A percentile compares a stretch with the other conserved stretches of the same genome.
Evolutionary conservation across 2,329 filamentous ascomycete species (phyloP).

Genomic region (Pestalotiopsis sp.): DNA sequence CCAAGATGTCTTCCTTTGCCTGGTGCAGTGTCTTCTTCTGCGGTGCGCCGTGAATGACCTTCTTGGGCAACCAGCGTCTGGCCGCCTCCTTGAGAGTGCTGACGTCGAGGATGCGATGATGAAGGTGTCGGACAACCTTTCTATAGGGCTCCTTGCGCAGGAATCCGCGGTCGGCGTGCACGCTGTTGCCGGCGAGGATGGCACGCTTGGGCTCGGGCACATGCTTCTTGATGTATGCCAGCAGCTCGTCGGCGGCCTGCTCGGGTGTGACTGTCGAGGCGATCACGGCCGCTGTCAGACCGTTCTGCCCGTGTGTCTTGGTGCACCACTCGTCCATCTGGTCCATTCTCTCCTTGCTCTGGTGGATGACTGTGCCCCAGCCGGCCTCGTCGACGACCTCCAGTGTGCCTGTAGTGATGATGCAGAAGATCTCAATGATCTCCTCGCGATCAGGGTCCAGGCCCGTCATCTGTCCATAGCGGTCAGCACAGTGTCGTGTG

Average conservation of each 20-base stretch:
- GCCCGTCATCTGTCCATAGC: conserved; percentile 79
- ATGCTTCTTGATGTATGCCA: conserved; percentile 76
- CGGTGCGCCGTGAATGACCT: conserved; percentile 65
- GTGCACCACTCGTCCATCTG: conserved; percentile 91
- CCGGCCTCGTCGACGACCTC: conserved; percentile 75
- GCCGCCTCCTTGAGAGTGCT: conserved; percentile 91
- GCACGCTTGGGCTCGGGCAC: conserved; percentile 68
- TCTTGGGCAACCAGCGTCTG: conserved; percentile 74
- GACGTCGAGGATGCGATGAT: conserved; percentile 91
- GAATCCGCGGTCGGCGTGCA: conserved; percentile 88
- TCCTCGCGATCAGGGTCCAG: conserved; percentile 77
- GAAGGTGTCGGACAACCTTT: conserved; percentile 73
- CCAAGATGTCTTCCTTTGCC: conserved; percentile 86
- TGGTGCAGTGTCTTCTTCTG: conserved; percentile 78
- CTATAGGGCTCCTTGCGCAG: conserved; percentile 75
- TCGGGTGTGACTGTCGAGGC: conserved; percentile 73
- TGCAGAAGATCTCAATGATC: conserved; percentile 90
- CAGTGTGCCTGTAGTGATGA: conserved; percentile 82
- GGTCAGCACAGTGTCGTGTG: neutral
- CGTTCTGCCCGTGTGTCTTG: conserved; percentile 76
- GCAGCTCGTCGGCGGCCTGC: conserved; percentile 71
- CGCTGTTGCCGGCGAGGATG: conserved; percentile 87
- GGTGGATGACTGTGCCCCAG: conserved; percentile 81
- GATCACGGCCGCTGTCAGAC: conserved; percentile 77
- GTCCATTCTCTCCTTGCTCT: conserved; percentile 69